Evolutionary conservation across 2,329 filamentous ascomycete genomes (phyloP), one percentile per base, ranked within the genome.

Genomic region (Ramularia collo-cygni): DNA sequence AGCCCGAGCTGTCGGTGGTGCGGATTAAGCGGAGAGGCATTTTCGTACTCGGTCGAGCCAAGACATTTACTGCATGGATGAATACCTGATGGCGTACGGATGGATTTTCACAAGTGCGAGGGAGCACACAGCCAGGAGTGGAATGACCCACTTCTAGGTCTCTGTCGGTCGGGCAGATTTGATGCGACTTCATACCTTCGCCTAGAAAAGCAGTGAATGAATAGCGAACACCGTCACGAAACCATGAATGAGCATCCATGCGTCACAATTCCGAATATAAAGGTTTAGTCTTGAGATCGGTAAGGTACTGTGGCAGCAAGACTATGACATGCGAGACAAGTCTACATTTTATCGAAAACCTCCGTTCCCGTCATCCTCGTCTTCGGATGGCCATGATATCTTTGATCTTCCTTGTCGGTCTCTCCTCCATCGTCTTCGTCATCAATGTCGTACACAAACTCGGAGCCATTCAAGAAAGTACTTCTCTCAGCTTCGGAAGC

Each of bases 401-500:
- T 40, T 21, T 50, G 43, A 16, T 46, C 44, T 14, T 52, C 53
- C 28, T 35, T 43, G 35, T 51, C 50, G 10, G 47, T 51, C 28
- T 34, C 43, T 28, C 51, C 47, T 8, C 35, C 37, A 14, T 47
- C 43, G 32, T 53, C 46, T 31, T 52, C 38, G 8, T 51, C 44
- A 34, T 54, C 52, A 36, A 55, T 47, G 13, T 52, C 52, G 33
- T 49, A 47, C 21, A 38, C 42, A 33, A 35, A 44, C 21, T 50
- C 48, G 27, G 35, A 41, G 13, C 44, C 50, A 24, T 46, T 44
- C 32, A 48, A 51, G 10, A 58, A 26, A 8, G 43, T 48, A 27
- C 55, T 59, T 44, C 47, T 52, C 35, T 69, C 66, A 0, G 64
- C 64, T 49, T 70, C 68, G 0, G 66, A 62, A 3, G 63, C 64